phyloP scores from a whole-genome alignment of 805 yeast genomes.

The Citeromyces nyonsensis region DNA sequence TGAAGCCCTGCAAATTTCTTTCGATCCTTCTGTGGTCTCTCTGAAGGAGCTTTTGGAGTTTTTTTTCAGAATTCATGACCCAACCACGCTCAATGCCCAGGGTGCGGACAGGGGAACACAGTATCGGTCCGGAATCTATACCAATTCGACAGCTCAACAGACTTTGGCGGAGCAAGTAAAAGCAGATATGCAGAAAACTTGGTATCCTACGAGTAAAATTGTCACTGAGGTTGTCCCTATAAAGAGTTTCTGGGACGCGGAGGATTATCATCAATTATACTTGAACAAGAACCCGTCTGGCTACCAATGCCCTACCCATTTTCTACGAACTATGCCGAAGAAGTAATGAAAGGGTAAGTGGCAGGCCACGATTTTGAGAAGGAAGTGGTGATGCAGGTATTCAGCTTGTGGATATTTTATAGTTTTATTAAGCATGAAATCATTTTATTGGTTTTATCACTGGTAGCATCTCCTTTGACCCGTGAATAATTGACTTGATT shows the following conservation, averaged over 20 bases:
- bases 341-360: background rate
- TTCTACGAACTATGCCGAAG: slow-evolving; percentile 48
- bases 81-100: slow-evolving; percentile 70
- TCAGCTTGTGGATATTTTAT: background rate
- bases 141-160: slow-evolving; percentile 36
- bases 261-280: slow-evolving; percentile 82
- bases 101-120: slow-evolving; percentile 88
- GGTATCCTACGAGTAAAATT: slow-evolving; percentile 59
- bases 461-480: background rate
- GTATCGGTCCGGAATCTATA: slow-evolving; percentile 73
- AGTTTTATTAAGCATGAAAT: background rate
- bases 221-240: slow-evolving; percentile 60
- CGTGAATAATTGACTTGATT: background rate
- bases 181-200: slow-evolving; percentile 47
- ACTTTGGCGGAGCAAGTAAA: slow-evolving; percentile 21
- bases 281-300: slow-evolving; percentile 71
- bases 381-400: background rate
- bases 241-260: slow-evolving; percentile 78
- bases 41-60: slow-evolving; percentile 58
- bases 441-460: background rate
- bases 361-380: background rate
- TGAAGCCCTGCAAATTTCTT: slow-evolving; percentile 74
- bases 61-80: slow-evolving; percentile 89
- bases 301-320: slow-evolving; percentile 85
- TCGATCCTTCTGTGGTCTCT: slow-evolving; percentile 50